phyloP scores from a whole-genome alignment of 768 basidiomycete species.

The Phlegmacium glaucopus region DNA sequence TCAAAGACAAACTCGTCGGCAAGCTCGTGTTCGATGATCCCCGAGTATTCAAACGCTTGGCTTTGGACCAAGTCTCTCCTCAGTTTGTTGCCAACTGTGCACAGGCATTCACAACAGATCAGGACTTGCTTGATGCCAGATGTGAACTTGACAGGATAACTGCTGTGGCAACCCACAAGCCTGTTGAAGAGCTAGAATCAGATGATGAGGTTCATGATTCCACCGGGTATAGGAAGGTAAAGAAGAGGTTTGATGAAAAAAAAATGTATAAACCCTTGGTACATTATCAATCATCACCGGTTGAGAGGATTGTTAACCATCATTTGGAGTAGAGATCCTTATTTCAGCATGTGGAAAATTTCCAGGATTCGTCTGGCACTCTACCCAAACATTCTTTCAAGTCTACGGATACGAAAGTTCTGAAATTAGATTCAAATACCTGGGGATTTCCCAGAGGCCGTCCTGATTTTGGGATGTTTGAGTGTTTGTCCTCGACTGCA shows the following conservation, averaged over 20 bases:
- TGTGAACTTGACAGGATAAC: conserved; percentile 2
- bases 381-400: too few species aligned
- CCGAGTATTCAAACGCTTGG: conserved; percentile 7
- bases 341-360: conserved; percentile 10
- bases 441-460: conserved; percentile 11
- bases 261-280: conserved; percentile 12
- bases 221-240: neutral
- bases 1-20: conserved; percentile 8
- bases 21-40: conserved; percentile 9
- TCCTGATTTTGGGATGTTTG: conserved; percentile 8
- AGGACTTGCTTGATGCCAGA: conserved; percentile 1
- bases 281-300: conserved; percentile 1
- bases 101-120: neutral
- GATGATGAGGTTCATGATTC: conserved; percentile 4
- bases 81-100: conserved; percentile 4
- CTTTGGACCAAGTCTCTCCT: neutral
- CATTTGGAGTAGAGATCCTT: conserved; percentile 5
- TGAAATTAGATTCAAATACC: conserved; percentile 6
- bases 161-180: conserved; percentile 5
- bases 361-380: conserved; percentile 1
- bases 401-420: neutral
- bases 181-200: conserved; percentile 1
- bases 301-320: neutral
- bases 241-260: conserved; percentile 8
- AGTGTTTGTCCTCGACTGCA: neutral